Conservation (phyloP, 352 stramenopile species). For the Phytophthora nicotianae region DNA sequence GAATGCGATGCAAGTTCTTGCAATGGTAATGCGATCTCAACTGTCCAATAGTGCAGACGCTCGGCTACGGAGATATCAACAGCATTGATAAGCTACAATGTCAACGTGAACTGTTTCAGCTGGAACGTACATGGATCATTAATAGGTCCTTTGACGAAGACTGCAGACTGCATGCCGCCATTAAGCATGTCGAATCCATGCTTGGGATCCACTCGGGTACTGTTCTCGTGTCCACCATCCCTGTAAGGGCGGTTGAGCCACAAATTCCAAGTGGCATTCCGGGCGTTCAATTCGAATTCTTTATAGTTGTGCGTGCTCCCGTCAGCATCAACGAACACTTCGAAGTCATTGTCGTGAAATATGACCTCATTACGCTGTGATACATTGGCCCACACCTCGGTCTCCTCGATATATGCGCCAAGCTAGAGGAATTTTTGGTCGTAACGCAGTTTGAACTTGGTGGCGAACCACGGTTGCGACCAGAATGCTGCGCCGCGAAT, state of each 20-base stretch:
- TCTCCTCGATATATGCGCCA: constrained; percentile 71
- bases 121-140: constrained; percentile 59
- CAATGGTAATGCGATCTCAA: constrained; percentile 82
- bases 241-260: constrained; percentile 87
- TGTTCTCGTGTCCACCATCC: constrained; percentile 85
- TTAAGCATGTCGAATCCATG: constrained; percentile 75
- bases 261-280: constrained; percentile 91
- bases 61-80: constrained; percentile 27
- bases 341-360: constrained; percentile 92
- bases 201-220: constrained; percentile 64
- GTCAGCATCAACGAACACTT: constrained; percentile 89
- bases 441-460: constrained; percentile 77
- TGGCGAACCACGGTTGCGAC: constrained; percentile 77
- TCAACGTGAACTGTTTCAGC: not conserved
- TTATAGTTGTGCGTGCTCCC: constrained; percentile 89
- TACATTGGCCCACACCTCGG: constrained; percentile 70
- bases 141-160: constrained; percentile 60
- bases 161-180: constrained; percentile 47
- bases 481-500: constrained; percentile 62
- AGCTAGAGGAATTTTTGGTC: constrained; percentile 76
- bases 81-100: not conserved
- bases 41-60: constrained; percentile 75
- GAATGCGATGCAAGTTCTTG: constrained; percentile 54
- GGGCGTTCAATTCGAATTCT: constrained; percentile 90
- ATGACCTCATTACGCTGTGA: constrained; percentile 69